Evolutionary conservation across 805 yeast genomes (phyloP), one percentile per base, ranked within the genome.

Genomic region (Nakazawaea holstii): DNA sequence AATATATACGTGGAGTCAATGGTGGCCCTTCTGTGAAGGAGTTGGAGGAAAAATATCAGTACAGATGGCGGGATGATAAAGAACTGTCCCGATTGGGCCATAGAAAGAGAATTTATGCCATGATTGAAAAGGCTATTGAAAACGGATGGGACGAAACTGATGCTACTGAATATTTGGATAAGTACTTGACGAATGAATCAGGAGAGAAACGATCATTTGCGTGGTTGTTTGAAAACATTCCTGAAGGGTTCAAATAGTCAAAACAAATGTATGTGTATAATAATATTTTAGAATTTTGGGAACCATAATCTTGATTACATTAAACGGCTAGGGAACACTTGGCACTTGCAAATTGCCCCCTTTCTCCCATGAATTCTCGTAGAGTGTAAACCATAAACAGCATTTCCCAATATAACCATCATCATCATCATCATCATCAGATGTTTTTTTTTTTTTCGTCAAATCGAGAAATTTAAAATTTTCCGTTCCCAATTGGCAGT

Each of bases 1-100:
- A 79, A 57, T 79, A 77, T 50, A 69, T 74, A 5, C 69, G 70
- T 43, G 82, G 83, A 0, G 50, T 73, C 6, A 67, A 72, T 45
- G 76, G 70, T 2, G 78, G 77, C 52, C 81, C 81, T 0, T 74
- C 82, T 3, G 68, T 78, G 39, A 71, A 69, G 49, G 64, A 70
- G 9, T 59, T 79, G 59, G 83, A 79, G 54, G 46, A 55, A 6
- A 68, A 72, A 49, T 79, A 70, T 52, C 74, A 72, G 42, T 69
- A 79, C 2, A 71, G 74, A 30, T 79, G 84, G 84, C 68, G 84
- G 58, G 52, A 69, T 42, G 68, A 74, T 14, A 80, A 82, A 0
- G 75, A 75, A 27, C 71, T 73, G 48, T 72, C 79, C 51, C 72
- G 79, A 38, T 77, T 74, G 54, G 68, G 74, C 38, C 61, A 83